A percentile compares a stretch with the other conserved stretches of the same genome.
Evolutionary conservation across 2,329 filamentous ascomycete genomes (phyloP).

Genomic region (Phialocephala subalpina): DNA sequence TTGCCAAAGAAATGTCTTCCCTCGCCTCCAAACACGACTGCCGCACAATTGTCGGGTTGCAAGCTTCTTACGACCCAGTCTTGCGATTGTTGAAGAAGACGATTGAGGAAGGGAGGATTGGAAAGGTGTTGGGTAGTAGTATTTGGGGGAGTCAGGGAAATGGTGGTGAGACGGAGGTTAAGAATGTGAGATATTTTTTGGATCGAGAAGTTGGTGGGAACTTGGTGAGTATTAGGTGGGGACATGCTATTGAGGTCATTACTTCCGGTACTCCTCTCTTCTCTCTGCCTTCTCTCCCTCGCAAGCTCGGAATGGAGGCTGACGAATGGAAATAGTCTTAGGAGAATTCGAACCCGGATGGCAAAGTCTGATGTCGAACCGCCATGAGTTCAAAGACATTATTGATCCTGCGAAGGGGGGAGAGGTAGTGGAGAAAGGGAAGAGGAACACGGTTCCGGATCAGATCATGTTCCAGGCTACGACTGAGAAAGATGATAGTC

Average conservation of each 20-base stretch:
- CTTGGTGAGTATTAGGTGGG: constrained; percentile 35
- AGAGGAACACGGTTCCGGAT: constrained; percentile 55
- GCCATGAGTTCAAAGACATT: constrained; percentile 51
- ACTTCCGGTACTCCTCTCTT: constrained; percentile 42
- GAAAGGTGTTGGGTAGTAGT: constrained; percentile 55
- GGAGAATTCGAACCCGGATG: constrained; percentile 51
- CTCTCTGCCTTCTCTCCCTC: background rate
- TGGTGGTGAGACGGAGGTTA: constrained; percentile 20
- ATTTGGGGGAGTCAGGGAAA: constrained; percentile 16
- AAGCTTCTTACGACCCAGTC: constrained; percentile 56
- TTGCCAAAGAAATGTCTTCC: constrained; percentile 51
- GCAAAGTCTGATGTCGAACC: constrained; percentile 52
- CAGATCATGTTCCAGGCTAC: constrained; percentile 49
- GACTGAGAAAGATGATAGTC: constrained; percentile 33
- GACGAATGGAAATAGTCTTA: no score
- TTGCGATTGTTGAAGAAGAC: constrained; percentile 53
- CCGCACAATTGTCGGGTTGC: constrained; percentile 57
- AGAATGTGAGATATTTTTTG: constrained; percentile 56
- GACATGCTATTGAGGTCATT: constrained; percentile 52
- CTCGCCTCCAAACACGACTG: constrained; percentile 45
- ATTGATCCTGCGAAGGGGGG: constrained; percentile 39
- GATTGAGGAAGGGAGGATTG: constrained; percentile 54
- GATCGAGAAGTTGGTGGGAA: constrained; percentile 53
- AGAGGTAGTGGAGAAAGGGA: constrained; percentile 42
- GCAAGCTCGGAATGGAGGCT: no score